Evolutionary conservation across 805 yeast species (phyloP), one percentile per base, ranked within the genome.

Genomic region (Pichia phayaonensis): DNA sequence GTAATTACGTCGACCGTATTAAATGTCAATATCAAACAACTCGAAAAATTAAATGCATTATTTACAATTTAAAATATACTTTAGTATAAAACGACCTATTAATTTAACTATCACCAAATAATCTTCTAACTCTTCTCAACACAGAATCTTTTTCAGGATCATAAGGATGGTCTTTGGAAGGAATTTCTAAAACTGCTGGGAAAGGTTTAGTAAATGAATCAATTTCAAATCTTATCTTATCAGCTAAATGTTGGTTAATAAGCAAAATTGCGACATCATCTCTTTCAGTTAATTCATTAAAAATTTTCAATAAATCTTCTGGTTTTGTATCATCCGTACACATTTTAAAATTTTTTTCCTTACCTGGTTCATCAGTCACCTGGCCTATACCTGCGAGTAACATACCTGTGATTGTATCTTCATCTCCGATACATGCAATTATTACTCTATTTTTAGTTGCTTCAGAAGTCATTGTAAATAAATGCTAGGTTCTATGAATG

Each of bases 111-210:
- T 94, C 98, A 43, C 99, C 98, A 72, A 92, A 90, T 56, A 94
- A 72, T 66, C 96, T 83, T 74, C 96, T 85, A 34, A 94, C 99
- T 67, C 96, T 86, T 71, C 92, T 84, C 69, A 94, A 76, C 40
- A 94, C 90, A 21, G 96, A 85, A 69, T 94, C 99, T 80, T 92
- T 94, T 67, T 92, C 98, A 21, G 99, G 99, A 67, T 94, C 95
- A 67, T 94, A 94, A 22, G 99, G 98, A 67, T 94, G 98, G 64
- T 94, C 99, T 73, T 94, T 94, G 16, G 97, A 89, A 26, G 99
- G 99, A 55, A 94, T 94, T 71, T 94, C 99, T 63, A 94, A 75
- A 45, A 94, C 81, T 3, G 99, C 97, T 10, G 99, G 99, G 70
- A 94, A 94, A 12, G 99, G 96, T 56, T 83, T 80, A 18, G 95